These are phyloP conservation scores for Aspergillus niger DNA, from an alignment of 2,329 filamentous ascomycete species.

Conservation along the genomic window DNA sequence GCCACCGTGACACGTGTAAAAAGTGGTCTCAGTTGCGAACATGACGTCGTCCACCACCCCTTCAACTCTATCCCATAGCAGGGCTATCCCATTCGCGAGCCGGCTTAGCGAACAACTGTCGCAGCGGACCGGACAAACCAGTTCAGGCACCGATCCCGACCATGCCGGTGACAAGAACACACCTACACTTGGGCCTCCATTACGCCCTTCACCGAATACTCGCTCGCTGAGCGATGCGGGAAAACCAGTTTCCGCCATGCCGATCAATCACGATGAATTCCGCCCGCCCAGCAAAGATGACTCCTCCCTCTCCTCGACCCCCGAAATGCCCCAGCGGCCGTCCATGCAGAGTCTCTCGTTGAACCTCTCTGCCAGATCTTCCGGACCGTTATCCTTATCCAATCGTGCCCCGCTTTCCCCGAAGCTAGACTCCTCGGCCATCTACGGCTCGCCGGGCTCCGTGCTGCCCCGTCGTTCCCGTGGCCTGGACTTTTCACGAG, in stretches of 20 bases:
- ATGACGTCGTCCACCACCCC: constrained; percentile 26
- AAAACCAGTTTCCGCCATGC: constrained; percentile 58
- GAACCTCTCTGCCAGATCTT: constrained; percentile 63
- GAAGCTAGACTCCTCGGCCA: constrained; percentile 80
- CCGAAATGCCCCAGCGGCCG: constrained; percentile 73
- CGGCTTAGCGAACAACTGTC: constrained; percentile 41
- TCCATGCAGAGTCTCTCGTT: constrained; percentile 68
- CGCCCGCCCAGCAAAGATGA: constrained; percentile 68
- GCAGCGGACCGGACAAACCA: constrained; percentile 26
- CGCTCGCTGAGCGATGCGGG: constrained; percentile 69
- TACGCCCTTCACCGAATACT: constrained; percentile 51
- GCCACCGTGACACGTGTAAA: constrained; percentile 12
- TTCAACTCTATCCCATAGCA: constrained; percentile 25
- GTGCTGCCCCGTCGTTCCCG: constrained; percentile 86
- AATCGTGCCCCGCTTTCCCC: constrained; percentile 75
- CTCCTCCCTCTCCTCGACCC: constrained; percentile 55
- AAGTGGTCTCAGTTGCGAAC: constrained; percentile 14
- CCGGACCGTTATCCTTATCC: constrained; percentile 52
- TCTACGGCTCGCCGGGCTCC: constrained; percentile 83
- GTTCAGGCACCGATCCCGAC: constrained; percentile 17
- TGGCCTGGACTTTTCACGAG: constrained; percentile 88
- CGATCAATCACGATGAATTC: constrained; percentile 59
- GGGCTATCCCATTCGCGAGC: constrained; percentile 34
- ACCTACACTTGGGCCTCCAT: constrained; percentile 25
- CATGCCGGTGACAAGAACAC: constrained; percentile 12